Base-by-base conservation (phyloP, 352 stramenopile species). In the Globisporangium perplexum region DNA sequence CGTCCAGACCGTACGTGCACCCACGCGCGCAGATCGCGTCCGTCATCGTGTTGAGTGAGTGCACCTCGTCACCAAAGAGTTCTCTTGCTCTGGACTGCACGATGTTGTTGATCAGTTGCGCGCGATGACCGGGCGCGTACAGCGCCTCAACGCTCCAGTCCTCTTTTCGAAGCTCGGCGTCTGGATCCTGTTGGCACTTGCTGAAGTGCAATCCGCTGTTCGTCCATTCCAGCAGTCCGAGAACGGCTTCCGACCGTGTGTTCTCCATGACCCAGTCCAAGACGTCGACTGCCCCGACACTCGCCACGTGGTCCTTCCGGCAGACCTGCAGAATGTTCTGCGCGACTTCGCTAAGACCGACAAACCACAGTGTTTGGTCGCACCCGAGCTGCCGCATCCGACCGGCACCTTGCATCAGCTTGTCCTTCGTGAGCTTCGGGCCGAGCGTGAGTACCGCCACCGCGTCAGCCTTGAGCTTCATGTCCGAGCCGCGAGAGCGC, bases 401-500 rank as follows among this genome's bases (percentile, higher is more conserved):
- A 7, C 88, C 89, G 1, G 86, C 86, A n/a, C 85, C 89, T 63
- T 97, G 90, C 88, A 97, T 96, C 3, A 97, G 53, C 49, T 97
- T 97, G 59, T 97, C 91, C 50, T 97, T 98, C 0, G 80, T 88
- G 22, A 97, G 69, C 20, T 79, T 82, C 7, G 86, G 84, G 0
- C 85, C 88, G 1, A 97, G 65, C 2, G 89, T 97, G 22, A 96
- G 47, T 47, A 96, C 51, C 12, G 86, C 89, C 6, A 85, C 52
- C 4, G 83, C 82, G 10, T 91, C 43, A 17, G 55, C n/a, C 17
- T 63, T 53, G 4, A 97, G 59, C 59, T 96, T 96, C 73, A 98
- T 85, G 59, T 97, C 90, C 0, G 88, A 83, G 1, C 88, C 89
- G 47, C 88, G 71, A 41, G 87, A 92, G 1, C 86, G 83, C 10